A percentile compares a stretch with the other conserved stretches of the same genome.
phyloP scores from a whole-genome alignment of 176 grass and related monocot species.

The Neostapfia colusana region DNA sequence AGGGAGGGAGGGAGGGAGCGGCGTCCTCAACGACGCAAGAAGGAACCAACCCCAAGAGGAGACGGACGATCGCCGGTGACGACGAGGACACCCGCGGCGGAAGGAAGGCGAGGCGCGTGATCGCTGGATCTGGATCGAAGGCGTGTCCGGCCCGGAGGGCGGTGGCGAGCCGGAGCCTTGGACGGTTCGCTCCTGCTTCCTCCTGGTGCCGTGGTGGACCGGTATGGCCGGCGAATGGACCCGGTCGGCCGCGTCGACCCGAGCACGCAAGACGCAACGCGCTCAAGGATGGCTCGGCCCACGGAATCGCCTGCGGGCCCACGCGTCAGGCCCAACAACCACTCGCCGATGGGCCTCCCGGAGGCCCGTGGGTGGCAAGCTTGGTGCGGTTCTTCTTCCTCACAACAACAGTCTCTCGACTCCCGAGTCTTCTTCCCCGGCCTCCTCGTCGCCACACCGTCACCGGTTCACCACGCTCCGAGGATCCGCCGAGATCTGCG shows the following conservation, averaged over 20 bases:
- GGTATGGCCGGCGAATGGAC: conserved; percentile 17
- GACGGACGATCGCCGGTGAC: neutral
- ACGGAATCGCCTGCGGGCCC: too few relatives aligned
- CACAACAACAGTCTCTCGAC: neutral
- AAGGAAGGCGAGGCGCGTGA: neutral
- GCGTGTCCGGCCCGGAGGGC: neutral
- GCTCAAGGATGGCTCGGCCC: too few relatives aligned
- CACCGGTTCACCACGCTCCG: too few relatives aligned
- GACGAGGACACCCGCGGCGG: neutral
- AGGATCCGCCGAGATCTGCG: too few relatives aligned
- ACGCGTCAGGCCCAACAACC: too few relatives aligned
- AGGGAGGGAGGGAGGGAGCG: neutral
- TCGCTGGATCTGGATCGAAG: conserved; percentile 37
- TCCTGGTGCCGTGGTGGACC: neutral
- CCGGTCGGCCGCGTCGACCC: neutral
- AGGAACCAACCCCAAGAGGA: neutral
- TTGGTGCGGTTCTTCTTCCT: neutral
- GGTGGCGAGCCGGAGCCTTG: conserved; percentile 1
- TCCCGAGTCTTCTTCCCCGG: neutral
- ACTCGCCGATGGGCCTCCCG: too few relatives aligned
- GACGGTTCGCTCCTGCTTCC: too few relatives aligned
- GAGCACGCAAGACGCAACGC: too few relatives aligned
- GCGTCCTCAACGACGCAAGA: conserved; percentile 9
- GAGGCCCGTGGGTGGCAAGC: too few relatives aligned
- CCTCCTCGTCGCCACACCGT: too few relatives aligned